These are phyloP conservation scores for Claviceps maximensis DNA, from an alignment of 2,329 filamentous ascomycete genomes.

Conservation along the genomic window DNA sequence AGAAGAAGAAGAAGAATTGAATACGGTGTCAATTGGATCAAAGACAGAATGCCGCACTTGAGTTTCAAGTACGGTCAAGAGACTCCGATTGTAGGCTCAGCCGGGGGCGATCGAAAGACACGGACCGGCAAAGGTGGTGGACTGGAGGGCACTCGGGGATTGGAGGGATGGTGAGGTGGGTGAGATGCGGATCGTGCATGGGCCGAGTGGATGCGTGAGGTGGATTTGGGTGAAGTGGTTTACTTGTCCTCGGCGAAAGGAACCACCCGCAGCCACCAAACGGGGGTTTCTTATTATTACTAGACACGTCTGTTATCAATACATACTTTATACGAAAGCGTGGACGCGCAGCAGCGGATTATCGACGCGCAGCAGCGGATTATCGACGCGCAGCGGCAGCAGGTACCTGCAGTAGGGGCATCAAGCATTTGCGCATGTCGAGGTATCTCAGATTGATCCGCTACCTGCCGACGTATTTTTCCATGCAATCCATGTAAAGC, in stretches of 20 bases:
- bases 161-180: constrained; percentile 3
- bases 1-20: neutral
- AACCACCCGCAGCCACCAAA: neutral
- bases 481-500: too few species aligned
- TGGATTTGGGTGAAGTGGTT: neutral
- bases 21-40: neutral
- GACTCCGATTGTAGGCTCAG: neutral
- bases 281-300: neutral
- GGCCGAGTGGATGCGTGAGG: neutral
- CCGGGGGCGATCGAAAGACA: neutral
- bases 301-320: too few species aligned
- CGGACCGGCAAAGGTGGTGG: constrained; percentile 1
- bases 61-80: neutral
- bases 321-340: too few species aligned
- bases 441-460: too few species aligned
- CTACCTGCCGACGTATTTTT: too few species aligned
- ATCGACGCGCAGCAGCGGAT: too few species aligned
- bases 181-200: constrained; percentile 3
- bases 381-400: too few species aligned
- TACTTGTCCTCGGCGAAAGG: neutral
- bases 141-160: neutral
- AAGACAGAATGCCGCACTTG: neutral
- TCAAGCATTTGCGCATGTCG: too few species aligned
- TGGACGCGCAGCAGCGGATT: too few species aligned
- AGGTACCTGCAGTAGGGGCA: too few species aligned